Evolutionary conservation across 108 stramenopile genomes (phyloP), one percentile per base, ranked within the genome.

Genomic region (Cylindrotheca fusiformis): DNA sequence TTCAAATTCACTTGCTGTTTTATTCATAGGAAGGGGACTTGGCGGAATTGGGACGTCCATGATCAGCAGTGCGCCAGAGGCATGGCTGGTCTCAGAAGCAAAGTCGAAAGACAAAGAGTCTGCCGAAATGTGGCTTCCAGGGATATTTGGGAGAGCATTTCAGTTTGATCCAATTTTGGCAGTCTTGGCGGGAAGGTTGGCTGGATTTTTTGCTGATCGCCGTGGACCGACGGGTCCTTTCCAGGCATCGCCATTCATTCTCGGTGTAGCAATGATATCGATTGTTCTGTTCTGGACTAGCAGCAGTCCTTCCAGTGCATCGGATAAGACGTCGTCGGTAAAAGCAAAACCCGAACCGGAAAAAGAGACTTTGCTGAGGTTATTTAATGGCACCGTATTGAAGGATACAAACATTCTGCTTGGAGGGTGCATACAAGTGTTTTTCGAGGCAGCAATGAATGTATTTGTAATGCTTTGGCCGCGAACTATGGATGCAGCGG

Each of bases 391-490:
- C 6, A 69, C 80, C 0, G 72, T 88, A 29, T 59, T 59, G 24
- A 47, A 59, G 1, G 89, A 95, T 64, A 69, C 81, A 23, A 80
- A 85, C 32, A 89, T 97, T 55, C 71, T 85, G 68, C 69, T 93
- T 62, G 85, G 95, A 19, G 96, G 94, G 8, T 73, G 79, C 8
- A 82, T 86, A 25, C 97, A 98, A 77, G 82, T 85, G 5, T 60
- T 95, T 21, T 98, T 96, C 66, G 97, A 98, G 68, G 93, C 89
- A 6, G 90, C 94, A 63, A 98, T 97, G 97, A 95, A 95, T 72
- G 87, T 93, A 58, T 98, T 95, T 69, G 94, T 98, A 10, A 69
- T 96, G 19, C 72, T 90, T 62, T 98, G 97, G 97, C 91, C 95
- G 3, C 97, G 96, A 1, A 83, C 90, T 19, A 80, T 98, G 24